Conservation (phyloP, 139 green algal genomes). For the Tetradesmus lagerheimii region DNA sequence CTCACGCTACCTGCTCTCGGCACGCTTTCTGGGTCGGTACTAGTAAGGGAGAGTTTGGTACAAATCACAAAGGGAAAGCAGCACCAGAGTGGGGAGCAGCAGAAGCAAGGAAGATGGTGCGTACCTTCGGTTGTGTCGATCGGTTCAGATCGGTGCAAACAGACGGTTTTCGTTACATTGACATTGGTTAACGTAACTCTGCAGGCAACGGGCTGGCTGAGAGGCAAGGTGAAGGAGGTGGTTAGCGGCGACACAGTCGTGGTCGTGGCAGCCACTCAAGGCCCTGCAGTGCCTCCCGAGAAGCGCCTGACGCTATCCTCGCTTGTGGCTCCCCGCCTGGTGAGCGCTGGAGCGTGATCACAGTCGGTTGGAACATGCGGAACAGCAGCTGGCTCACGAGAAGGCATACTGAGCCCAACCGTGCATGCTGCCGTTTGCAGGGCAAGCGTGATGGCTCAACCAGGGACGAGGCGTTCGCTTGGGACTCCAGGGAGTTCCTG, state of each 20-base stretch:
- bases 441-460: conserved; percentile 90
- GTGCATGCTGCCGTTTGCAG: conserved; percentile 60
- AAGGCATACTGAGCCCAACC: neutral
- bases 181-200: neutral
- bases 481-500: conserved; percentile 92
- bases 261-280: conserved; percentile 74
- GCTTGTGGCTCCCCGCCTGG: conserved; percentile 89
- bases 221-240: conserved; percentile 91
- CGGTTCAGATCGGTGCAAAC: neutral
- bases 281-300: conserved; percentile 77
- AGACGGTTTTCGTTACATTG: neutral
- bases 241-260: conserved; percentile 89
- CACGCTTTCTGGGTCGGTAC: neutral
- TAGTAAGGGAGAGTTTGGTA: neutral
- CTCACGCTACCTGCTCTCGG: neutral
- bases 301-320: conserved; percentile 95
- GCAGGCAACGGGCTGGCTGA: conserved; percentile 70
- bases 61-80: neutral
- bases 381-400: conserved; percentile 5
- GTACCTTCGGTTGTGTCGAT: neutral
- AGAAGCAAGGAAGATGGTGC: neutral
- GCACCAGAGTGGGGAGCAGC: neutral
- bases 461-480: conserved; percentile 95
- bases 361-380: neutral
- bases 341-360: conserved; percentile 50